Evolutionary conservation across 768 basidiomycete species (phyloP).

Genomic region (Suillus variegatus): DNA sequence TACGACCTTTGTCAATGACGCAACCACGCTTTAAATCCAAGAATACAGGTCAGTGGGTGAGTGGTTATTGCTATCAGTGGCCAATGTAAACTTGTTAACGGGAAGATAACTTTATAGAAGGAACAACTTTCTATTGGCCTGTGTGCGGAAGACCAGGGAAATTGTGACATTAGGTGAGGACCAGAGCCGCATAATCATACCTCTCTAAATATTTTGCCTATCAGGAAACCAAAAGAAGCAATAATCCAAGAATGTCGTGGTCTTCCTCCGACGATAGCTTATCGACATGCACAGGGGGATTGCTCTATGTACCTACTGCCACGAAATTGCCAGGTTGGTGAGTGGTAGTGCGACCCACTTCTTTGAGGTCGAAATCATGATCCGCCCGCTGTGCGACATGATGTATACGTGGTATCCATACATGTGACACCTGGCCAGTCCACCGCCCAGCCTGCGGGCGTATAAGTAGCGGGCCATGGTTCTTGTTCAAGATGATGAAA

Average conservation of each 20-base stretch:
- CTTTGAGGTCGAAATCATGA: background rate
- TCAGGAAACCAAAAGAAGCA: background rate
- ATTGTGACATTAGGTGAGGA: background rate
- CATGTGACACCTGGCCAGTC: background rate
- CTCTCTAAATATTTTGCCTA: background rate
- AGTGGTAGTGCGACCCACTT: background rate
- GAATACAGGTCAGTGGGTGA: background rate
- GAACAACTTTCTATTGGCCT: background rate
- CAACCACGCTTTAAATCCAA: background rate
- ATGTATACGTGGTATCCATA: background rate
- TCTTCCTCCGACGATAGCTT: background rate
- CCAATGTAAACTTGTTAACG: background rate
- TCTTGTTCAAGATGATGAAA: background rate
- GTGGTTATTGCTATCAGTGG: background rate
- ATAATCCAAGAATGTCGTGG: background rate
- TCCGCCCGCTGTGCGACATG: background rate
- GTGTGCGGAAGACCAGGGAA: background rate
- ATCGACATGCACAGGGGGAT: background rate
- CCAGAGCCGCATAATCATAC: conserved; percentile 1
- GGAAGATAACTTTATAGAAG: background rate
- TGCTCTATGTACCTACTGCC: background rate
- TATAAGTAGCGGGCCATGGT: background rate
- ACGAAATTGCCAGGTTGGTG: background rate
- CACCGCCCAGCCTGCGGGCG: background rate
- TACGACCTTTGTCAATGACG: background rate